Base-by-base conservation (phyloP, 2,329 filamentous ascomycete species). In the Fusarium albidum region DNA sequence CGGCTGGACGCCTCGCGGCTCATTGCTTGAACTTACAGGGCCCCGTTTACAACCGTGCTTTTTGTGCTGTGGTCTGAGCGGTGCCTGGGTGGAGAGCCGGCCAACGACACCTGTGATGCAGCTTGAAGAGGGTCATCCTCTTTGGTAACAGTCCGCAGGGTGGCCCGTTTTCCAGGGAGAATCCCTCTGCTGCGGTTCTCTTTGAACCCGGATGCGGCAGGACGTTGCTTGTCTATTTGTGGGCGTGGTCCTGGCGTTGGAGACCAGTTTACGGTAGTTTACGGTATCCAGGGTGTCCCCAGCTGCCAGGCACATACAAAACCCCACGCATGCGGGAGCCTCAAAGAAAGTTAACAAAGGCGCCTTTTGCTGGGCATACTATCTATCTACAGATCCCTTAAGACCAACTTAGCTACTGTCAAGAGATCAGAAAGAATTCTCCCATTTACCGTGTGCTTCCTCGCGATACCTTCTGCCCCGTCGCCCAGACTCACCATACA, bases 141-240 rank as follows among this genome's bases (percentile, higher is more conserved):
- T 49, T 52, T 49, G 52, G 49, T 48, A 55, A 58, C 52, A 51
- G 61, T 52, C 47, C 61, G 58, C 64, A 52, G 47, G 50, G 56
- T 51, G 59, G 51, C 52, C 63, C 57, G 58, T 59, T 63, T 59
- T 52, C 53, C 59, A 31, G 49, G 51, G 32, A 54, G 56, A 44
- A 40, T 44, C 55, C 39, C 41, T 62, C 26, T 38, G 29, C 38
- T 53, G 48, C 33, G 39, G 42, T 54, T n/a, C 41, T 45, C 55
- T 60, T 66, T 61, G 53, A 63, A 27, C 37, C 52, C 57, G 52
- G 34, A 63, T 59, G 53, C 55, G 52, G 50, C 33, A 59, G 41
- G 45, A 49, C 31, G 49, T 56, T 65, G 66, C 63, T 66, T 66
- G 65, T 63, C 60, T 66, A 61, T 66, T 66, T 63, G 63, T 60